phyloP scores from a whole-genome alignment of 495 filamentous ascomycete genomes.

The Aspergillus leporis region DNA sequence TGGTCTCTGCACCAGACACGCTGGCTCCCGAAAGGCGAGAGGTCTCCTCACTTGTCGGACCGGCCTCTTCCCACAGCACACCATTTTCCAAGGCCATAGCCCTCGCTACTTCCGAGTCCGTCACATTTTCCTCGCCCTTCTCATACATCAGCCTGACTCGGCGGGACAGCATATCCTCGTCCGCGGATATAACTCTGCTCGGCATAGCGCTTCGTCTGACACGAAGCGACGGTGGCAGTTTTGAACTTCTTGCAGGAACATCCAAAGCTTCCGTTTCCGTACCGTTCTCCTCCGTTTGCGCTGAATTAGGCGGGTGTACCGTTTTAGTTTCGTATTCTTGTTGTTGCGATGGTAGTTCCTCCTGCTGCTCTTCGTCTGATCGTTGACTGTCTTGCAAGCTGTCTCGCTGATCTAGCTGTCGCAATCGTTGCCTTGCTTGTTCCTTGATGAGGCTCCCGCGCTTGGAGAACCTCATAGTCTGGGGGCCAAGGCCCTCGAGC shows the following conservation, averaged over 20 bases:
- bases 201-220: slow-evolving; percentile 36
- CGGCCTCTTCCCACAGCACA: slow-evolving; percentile 57
- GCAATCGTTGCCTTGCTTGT: slow-evolving; percentile 25
- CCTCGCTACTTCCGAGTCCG: slow-evolving; percentile 46
- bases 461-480: slow-evolving; percentile 58
- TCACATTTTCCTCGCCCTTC: slow-evolving; percentile 60
- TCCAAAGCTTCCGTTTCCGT: slow-evolving; percentile 28
- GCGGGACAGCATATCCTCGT: slow-evolving; percentile 82
- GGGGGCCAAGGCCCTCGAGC: slow-evolving; percentile 53
- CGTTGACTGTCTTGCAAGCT: slow-evolving; percentile 7
- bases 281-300: slow-evolving; percentile 13
- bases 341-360: slow-evolving; percentile 1
- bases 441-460: slow-evolving; percentile 49
- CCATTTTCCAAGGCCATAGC: slow-evolving; percentile 55
- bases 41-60: slow-evolving; percentile 47
- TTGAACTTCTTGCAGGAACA: slow-evolving; percentile 45
- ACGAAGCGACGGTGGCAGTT: slow-evolving; percentile 33
- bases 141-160: slow-evolving; percentile 93
- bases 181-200: slow-evolving; percentile 58
- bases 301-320: slow-evolving; percentile 1
- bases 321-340: slow-evolving; percentile 1
- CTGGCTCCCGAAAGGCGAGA: slow-evolving; percentile 30
- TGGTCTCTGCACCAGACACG: slow-evolving; percentile 22
- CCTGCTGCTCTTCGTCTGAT: background rate
- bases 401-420: slow-evolving; percentile 21